phyloP scores from a whole-genome alignment of 164 flowering plant species.

The Euptelea pleiosperma region DNA sequence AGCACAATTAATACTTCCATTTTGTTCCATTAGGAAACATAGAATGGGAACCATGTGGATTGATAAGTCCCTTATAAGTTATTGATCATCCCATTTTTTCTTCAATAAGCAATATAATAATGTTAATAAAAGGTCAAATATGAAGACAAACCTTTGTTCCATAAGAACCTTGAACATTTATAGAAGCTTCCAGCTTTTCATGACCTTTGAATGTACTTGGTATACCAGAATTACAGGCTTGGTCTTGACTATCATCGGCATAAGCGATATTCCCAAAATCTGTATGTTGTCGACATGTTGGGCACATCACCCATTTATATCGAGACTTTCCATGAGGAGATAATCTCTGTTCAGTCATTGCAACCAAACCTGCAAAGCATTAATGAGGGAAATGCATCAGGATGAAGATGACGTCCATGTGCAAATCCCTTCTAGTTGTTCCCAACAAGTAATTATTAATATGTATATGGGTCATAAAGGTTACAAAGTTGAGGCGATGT shows the following conservation, averaged over 20 bases:
- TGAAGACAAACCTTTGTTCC: conserved; percentile 71
- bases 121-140: conserved; percentile 2
- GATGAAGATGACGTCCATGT: neutral
- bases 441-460: no score
- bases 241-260: conserved; percentile 57
- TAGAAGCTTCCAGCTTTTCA: conserved; percentile 48
- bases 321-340: conserved; percentile 36
- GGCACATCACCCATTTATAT: conserved; percentile 78
- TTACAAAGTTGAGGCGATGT: no score
- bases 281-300: conserved; percentile 84
- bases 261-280: conserved; percentile 71
- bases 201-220: conserved; percentile 22
- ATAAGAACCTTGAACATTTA: conserved; percentile 80
- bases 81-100: no score
- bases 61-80: no score
- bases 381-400: neutral
- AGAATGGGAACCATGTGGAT: no score
- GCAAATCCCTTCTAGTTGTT: no score
- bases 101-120: no score
- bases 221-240: conserved; percentile 24
- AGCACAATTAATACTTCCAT: no score
- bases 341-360: conserved; percentile 54
- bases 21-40: no score
- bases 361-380: conserved; percentile 64
- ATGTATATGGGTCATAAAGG: no score